Percentiles rank a stretch among this genome's conserved stretches.
These are phyloP conservation scores for Mucor saturninus DNA, from an alignment of 371 early-diverging fungal genomes.

Conservation along the genomic window DNA sequence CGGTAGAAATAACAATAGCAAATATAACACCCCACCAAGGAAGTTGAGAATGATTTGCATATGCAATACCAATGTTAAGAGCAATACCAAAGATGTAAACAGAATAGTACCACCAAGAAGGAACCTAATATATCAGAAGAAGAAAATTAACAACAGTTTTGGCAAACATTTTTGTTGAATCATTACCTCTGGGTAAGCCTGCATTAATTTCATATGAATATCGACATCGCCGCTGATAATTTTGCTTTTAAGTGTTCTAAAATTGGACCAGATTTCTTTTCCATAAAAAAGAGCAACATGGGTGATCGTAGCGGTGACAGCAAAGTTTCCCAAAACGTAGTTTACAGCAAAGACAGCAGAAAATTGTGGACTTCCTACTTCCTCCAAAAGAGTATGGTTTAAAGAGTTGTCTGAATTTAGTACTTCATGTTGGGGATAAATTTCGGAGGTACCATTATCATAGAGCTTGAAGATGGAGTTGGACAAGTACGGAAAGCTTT, in stretches of 20 bases:
- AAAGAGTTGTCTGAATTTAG: slow-evolving; percentile 44
- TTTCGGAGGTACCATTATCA: slow-evolving; percentile 26
- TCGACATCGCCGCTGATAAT: slow-evolving; percentile 1
- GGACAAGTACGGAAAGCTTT: slow-evolving; percentile 51
- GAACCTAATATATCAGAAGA: too few relatives aligned
- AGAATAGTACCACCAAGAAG: slow-evolving; percentile 75
- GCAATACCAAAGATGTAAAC: slow-evolving; percentile 64
- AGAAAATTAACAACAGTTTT: too few relatives aligned
- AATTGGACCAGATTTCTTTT: slow-evolving; percentile 18
- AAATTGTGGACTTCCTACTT: slow-evolving; percentile 44
- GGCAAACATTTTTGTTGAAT: too few relatives aligned
- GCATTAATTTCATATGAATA: slow-evolving; percentile 11
- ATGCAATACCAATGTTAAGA: slow-evolving; percentile 65
- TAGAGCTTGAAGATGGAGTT: slow-evolving; percentile 39
- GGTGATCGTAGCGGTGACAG: slow-evolving; percentile 54
- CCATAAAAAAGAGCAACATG: slow-evolving; percentile 58
- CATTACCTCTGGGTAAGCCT: slow-evolving; percentile 28
- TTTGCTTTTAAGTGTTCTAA: neutral
- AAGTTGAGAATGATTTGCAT: slow-evolving; percentile 54
- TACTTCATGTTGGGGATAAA: slow-evolving; percentile 48
- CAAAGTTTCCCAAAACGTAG: slow-evolving; percentile 45
- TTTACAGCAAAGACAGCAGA: slow-evolving; percentile 31
- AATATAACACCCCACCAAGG: slow-evolving; percentile 78
- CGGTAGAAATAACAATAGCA: slow-evolving; percentile 60
- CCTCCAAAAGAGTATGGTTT: slow-evolving; percentile 39